Evolutionary conservation across 1,284 basidiomycete genomes (phyloP).

Genomic region (Trichosporon sp.): DNA sequence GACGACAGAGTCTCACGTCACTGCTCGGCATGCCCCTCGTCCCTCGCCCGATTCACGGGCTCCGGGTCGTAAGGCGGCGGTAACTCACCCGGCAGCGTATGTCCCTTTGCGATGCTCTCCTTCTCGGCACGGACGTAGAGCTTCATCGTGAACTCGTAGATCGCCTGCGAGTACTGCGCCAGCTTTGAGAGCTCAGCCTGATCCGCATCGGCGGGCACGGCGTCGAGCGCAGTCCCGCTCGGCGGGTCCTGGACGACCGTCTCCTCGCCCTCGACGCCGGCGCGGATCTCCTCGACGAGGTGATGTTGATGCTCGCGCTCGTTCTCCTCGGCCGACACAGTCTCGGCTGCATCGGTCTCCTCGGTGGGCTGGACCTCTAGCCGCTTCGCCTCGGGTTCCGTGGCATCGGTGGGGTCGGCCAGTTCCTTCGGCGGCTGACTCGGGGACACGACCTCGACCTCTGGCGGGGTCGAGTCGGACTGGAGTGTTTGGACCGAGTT

Average conservation of each 20-base stretch:
- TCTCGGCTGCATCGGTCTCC: background rate
- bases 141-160: conserved; percentile 22
- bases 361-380: background rate
- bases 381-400: background rate
- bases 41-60: too few relatives aligned
- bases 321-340: background rate
- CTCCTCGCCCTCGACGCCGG: background rate
- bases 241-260: conserved; percentile 14
- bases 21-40: too few relatives aligned
- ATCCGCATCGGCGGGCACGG: background rate
- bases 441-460: background rate
- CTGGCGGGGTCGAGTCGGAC: background rate
- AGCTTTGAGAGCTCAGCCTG: conserved; percentile 9
- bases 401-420: background rate
- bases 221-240: conserved; percentile 11
- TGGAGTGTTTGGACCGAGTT: conserved; percentile 3
- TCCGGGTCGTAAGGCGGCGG: too few relatives aligned
- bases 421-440: background rate
- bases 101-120: conserved; percentile 7
- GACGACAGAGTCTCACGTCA: background rate
- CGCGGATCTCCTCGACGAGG: background rate
- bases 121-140: conserved; percentile 14
- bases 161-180: conserved; percentile 9
- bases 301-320: background rate
- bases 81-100: conserved; percentile 14